phyloP scores from a whole-genome alignment of 2,329 filamentous ascomycete species.

The Diaporthe amygdali region DNA sequence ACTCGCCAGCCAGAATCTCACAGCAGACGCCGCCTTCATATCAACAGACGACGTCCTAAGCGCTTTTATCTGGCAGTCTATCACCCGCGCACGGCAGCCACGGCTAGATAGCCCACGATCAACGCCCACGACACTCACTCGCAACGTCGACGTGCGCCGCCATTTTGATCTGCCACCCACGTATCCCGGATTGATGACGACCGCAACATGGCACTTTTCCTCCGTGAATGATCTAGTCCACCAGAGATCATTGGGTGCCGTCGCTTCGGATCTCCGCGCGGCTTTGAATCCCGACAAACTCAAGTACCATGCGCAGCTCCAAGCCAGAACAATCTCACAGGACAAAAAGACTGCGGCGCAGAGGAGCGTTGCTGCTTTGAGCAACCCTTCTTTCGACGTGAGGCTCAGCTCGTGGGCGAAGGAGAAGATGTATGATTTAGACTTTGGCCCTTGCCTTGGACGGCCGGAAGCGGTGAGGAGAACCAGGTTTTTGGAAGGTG shows the following conservation, averaged over 20 bases:
- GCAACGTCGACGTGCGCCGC: conserved; percentile 54
- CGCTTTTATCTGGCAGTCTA: conserved; percentile 55
- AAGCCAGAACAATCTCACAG: conserved; percentile 45
- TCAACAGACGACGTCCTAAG: conserved; percentile 60
- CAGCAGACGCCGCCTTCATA: conserved; percentile 39
- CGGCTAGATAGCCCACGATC: conserved; percentile 33
- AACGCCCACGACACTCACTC: conserved; percentile 42
- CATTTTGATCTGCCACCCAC: conserved; percentile 44
- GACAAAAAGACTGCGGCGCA: conserved; percentile 38
- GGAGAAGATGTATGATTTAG: conserved; percentile 46
- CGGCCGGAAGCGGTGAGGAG: conserved; percentile 51
- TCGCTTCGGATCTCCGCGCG: conserved; percentile 10
- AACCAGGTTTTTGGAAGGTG: conserved; percentile 44
- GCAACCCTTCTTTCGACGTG: conserved; percentile 47
- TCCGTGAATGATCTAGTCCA: conserved; percentile 36
- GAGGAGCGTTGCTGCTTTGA: conserved; percentile 35
- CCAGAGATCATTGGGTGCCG: conserved; percentile 35
- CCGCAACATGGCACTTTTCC: conserved; percentile 47
- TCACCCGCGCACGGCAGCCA: conserved; percentile 44
- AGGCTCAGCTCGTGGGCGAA: conserved; percentile 62
- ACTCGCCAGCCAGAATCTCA: conserved; percentile 34
- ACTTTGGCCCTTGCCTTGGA: conserved; percentile 54
- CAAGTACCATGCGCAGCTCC: conserved; percentile 37
- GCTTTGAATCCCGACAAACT: neutral
- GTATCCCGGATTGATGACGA: conserved; percentile 55